These are phyloP conservation scores for Candida easanensis DNA, from an alignment of 805 yeast genomes.

Conservation along the genomic window DNA sequence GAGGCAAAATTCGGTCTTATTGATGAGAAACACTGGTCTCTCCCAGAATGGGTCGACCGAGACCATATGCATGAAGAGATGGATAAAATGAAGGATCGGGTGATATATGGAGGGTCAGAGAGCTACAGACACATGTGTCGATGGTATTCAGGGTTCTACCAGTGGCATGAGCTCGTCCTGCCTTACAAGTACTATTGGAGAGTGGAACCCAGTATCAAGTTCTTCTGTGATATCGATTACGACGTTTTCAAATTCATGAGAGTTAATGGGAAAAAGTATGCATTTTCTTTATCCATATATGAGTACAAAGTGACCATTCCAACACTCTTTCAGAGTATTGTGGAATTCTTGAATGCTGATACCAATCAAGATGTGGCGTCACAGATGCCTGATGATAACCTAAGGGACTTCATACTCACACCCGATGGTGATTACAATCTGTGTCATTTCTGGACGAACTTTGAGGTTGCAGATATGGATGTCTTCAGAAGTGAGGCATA, in stretches of 20 bases:
- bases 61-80: slow-evolving; percentile 65
- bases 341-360: slow-evolving; percentile 29
- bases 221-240: slow-evolving; percentile 67
- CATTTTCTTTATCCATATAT: slow-evolving; percentile 71
- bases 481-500: slow-evolving; percentile 75
- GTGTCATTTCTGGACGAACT: slow-evolving; percentile 92
- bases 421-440: slow-evolving; percentile 71
- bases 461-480: slow-evolving; percentile 77
- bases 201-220: slow-evolving; percentile 78
- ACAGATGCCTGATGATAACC: slow-evolving; percentile 53
- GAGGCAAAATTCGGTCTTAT: slow-evolving; percentile 67
- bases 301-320: slow-evolving; percentile 51
- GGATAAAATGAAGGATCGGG: slow-evolving; percentile 46
- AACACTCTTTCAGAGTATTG: slow-evolving; percentile 56
- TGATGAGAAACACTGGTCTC: slow-evolving; percentile 81
- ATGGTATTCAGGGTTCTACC: slow-evolving; percentile 81
- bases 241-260: slow-evolving; percentile 58
- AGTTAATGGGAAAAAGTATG: slow-evolving; percentile 60
- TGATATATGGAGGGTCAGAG: slow-evolving; percentile 72
- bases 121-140: slow-evolving; percentile 91
- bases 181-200: slow-evolving; percentile 90
- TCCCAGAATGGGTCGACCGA: slow-evolving; percentile 77
- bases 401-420: slow-evolving; percentile 65
- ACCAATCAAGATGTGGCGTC: slow-evolving; percentile 7
- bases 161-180: slow-evolving; percentile 61